Base-by-base conservation (phyloP, 305 asterid genomes). In the Nicotiana rustica region DNA sequence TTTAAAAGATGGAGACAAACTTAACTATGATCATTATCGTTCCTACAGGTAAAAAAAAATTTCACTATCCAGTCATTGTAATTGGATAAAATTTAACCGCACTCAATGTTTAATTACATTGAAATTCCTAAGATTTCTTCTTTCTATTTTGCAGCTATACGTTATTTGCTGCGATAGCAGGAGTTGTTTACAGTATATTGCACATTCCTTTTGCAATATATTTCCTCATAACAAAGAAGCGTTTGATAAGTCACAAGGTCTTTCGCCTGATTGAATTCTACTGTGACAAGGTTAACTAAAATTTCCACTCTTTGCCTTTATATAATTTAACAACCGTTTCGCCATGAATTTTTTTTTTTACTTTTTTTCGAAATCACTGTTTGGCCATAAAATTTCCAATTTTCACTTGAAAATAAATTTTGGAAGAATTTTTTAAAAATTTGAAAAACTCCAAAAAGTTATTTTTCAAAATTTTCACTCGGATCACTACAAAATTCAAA, bases 161-260 rank as follows among this genome's bases (percentile, higher is more conserved):
- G 84, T 79, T 87, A 57, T 84, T 81, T 17, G 79, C 79, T 25
- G 69, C 82, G 76, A 36, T 85, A 13, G 21, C 87, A 61, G 92
- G 91, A 71, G 0, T 82, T 1, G 47, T 13, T 1, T 90, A 87
- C 87, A 85, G 80, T 5, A 5, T 83, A 33, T 57, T 89, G 78
- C 92, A 89, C 68, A 62, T 86, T 25, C 92, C 92, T 1, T 71
- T 85, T 17, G 89, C 93, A 6, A 52, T 88, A 38, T 88, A 88
- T 84, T 86, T 82, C 78, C 33, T 87, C 81, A 29, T 47, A 49
- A 84, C 67, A 19, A 86, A 83, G 82, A 87, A 85, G 15, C 89
- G 62, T 82, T 65, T 90, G 19, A 81, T 90, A 12, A 81, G 83
- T 25, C 69, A 55, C 79, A 44, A 38, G 18, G 25, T 9, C 78